Percentiles rank a stretch among this genome's conserved stretches.
phyloP scores from a whole-genome alignment of 805 yeast genomes.

The Suhomyces vadensis region DNA sequence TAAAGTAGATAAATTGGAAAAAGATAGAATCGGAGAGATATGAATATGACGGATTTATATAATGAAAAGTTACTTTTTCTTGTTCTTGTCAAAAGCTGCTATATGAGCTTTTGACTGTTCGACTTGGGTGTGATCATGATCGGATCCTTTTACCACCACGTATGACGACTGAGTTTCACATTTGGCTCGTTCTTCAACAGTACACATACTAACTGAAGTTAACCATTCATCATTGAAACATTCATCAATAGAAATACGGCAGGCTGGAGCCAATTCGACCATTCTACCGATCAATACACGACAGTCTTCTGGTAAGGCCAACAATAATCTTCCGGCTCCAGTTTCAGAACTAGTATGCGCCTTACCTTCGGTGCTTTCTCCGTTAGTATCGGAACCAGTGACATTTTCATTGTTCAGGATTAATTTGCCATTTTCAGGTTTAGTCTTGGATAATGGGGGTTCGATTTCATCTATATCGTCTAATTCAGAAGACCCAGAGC shows the following conservation, averaged over 20 bases:
- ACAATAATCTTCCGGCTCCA: constrained; percentile 71
- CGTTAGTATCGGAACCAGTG: constrained; percentile 1
- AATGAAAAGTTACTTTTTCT: constrained; percentile 53
- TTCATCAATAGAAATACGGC: constrained; percentile 79
- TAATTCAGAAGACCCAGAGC: constrained; percentile 8
- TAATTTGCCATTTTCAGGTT: background rate
- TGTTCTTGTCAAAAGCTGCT: constrained; percentile 86
- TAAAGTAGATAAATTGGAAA: background rate
- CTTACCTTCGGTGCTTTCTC: constrained; percentile 25
- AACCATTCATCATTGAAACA: constrained; percentile 75
- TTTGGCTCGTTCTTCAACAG: constrained; percentile 47
- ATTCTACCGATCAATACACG: constrained; percentile 68
- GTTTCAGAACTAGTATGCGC: constrained; percentile 64
- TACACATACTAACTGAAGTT: constrained; percentile 64
- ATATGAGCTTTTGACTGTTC: constrained; percentile 95
- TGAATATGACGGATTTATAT: background rate
- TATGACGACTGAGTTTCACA: constrained; percentile 38
- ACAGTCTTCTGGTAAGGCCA: constrained; percentile 70
- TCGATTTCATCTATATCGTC: constrained; percentile 17
- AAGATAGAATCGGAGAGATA: background rate
- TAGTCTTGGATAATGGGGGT: constrained; percentile 1
- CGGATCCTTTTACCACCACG: constrained; percentile 46
- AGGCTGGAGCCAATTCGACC: constrained; percentile 86
- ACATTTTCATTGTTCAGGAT: background rate
- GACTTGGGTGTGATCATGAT: constrained; percentile 84